phyloP scores from a whole-genome alignment of 257 asterid genomes.

The Schizonepeta tenuifolia region DNA sequence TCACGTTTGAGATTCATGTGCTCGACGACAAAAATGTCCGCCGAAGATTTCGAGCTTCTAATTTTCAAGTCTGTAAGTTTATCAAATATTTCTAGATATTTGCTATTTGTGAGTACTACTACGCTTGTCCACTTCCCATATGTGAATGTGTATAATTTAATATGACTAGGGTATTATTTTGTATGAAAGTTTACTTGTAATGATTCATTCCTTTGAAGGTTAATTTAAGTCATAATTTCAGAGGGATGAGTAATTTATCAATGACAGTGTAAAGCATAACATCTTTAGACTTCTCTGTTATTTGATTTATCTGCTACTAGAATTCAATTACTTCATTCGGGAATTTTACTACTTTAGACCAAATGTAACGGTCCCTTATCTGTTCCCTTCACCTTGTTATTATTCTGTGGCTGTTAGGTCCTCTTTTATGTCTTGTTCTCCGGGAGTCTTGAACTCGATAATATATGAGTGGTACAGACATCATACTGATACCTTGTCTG shows the following conservation, averaged over 20 bases:
- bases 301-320: slow-evolving; percentile 3
- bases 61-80: slow-evolving; percentile 96
- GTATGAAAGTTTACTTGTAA: background rate
- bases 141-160: slow-evolving; percentile 4
- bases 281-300: background rate
- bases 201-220: background rate
- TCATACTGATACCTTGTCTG: background rate
- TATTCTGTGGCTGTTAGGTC: slow-evolving; percentile 5
- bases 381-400: background rate
- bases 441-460: slow-evolving; percentile 24
- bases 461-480: slow-evolving; percentile 14
- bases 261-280: background rate
- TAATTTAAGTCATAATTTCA: background rate
- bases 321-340: background rate
- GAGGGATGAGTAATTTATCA: slow-evolving; percentile 15
- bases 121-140: background rate
- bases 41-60: slow-evolving; percentile 95
- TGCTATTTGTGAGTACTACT: slow-evolving; percentile 2
- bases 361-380: slow-evolving; percentile 5
- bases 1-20: slow-evolving; percentile 95
- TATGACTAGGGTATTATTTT: background rate
- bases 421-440: background rate
- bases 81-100: background rate
- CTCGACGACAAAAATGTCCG: slow-evolving; percentile 98
- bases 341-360: background rate